Base-by-base conservation (phyloP, 306 rosid genomes). In the Vigna radiata region DNA sequence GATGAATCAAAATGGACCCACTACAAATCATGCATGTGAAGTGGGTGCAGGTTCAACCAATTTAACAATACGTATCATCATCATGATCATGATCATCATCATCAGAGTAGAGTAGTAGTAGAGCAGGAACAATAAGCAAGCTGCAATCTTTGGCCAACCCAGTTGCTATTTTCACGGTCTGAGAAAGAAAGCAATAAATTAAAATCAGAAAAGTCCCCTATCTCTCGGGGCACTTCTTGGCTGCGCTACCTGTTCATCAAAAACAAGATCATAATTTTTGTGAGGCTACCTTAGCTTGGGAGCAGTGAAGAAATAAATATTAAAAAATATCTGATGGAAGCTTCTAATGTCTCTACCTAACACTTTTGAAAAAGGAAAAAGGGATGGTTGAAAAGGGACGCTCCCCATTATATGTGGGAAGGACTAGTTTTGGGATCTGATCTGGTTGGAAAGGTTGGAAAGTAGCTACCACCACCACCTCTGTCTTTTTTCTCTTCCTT, bases 271-370 rank as follows among this genome's bases (percentile, higher is more conserved):
- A 63, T 6, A n/a, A 16, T 16, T 36, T 21, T 74, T 10, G 23
- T 33, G 36, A 43, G 62, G 17, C 53, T 23, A 31, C 66, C 44
- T 69, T 76, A 6, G 3, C 44, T 46, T 48, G 5, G 29, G 25
- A 75, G 68, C 21, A 9, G 25, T 10, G 16, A 36, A 5, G 37
- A 19, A 74, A 58, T 48, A n/a, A 11, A 44, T 44, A 44, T 41
- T 7, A 55, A 68, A 61, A 81, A 74, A 75, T 65, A 72, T 78
- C 76, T 71, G 2, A 54, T 79, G 82, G 88, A 85, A 85, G 86
- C 75, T 85, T 85, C 88, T 79, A 85, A 70, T 79, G 70, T 75
- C 56, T 83, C 86, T 78, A 85, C 88, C 88, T 82, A 85, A 79
- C 88, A 75, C 86, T 73, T 75, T 85, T 82, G 84, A 82, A 85